A percentile compares a stretch with the other conserved stretches of the same genome.
Conservation (phyloP, 768 basidiomycete species). For the Termitomyces sp. region DNA sequence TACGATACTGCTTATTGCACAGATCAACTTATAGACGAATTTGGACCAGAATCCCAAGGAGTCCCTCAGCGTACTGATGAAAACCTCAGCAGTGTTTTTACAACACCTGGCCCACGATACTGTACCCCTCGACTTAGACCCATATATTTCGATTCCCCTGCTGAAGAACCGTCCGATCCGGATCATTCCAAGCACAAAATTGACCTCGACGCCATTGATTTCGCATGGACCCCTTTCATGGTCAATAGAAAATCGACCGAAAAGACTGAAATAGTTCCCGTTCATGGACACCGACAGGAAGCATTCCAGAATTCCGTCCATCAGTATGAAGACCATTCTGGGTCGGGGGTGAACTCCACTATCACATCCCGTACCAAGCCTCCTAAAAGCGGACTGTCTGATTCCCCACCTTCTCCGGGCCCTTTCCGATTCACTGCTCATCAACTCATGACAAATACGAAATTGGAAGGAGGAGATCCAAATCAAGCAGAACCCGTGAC, state of each 20-base stretch:
- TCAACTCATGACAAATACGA: background rate
- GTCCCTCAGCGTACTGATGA: background rate
- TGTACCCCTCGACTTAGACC: slow-evolving; percentile 24
- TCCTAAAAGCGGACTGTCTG: background rate
- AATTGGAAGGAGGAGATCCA: background rate
- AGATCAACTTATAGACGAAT: slow-evolving; percentile 13
- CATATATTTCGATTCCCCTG: slow-evolving; percentile 48
- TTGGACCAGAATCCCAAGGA: slow-evolving; percentile 11
- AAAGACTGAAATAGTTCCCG: background rate
- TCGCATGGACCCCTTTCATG: slow-evolving; percentile 49
- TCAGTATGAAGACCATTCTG: background rate
- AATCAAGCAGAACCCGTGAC: background rate
- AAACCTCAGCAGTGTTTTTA: slow-evolving; percentile 24
- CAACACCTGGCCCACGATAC: slow-evolving; percentile 46
- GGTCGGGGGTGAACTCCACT: background rate
- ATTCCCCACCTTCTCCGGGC: slow-evolving; percentile 15
- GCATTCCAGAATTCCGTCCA: background rate
- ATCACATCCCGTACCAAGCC: background rate
- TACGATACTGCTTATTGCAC: slow-evolving; percentile 10
- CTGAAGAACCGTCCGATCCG: slow-evolving; percentile 43
- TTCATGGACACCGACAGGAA: background rate
- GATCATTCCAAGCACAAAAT: slow-evolving; percentile 29
- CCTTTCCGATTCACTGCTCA: slow-evolving; percentile 23
- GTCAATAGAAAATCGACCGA: slow-evolving; percentile 21
- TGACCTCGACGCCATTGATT: slow-evolving; percentile 39